Percentiles rank a stretch among this genome's conserved stretches.
These are phyloP conservation scores for Planoprotostelium fungivorum DNA, from an alignment of 78 protist genomes.

Conservation along the genomic window DNA sequence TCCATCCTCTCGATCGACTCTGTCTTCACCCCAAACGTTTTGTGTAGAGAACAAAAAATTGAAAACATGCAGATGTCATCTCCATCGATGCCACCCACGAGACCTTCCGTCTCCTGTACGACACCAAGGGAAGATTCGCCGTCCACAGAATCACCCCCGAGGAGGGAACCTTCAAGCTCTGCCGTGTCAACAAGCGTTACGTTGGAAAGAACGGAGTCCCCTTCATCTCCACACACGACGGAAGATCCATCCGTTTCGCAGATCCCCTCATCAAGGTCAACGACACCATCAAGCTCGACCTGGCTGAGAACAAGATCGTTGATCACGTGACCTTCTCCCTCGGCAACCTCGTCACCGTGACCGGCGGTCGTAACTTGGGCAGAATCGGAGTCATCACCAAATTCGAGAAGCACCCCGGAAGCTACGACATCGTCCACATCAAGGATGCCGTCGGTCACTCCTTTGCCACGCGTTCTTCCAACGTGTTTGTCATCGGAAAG, in stretches of 20 bases:
- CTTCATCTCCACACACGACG: conserved; percentile 95
- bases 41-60: too few relatives aligned
- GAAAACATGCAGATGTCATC: conserved; percentile 83
- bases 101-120: conserved; percentile 97
- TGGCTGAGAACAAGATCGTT: conserved; percentile 69
- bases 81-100: conserved; percentile 92
- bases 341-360: conserved; percentile 89
- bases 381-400: conserved; percentile 94
- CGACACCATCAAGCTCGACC: conserved; percentile 93
- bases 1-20: neutral
- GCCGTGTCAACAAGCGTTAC: conserved; percentile 68
- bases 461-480: conserved; percentile 96
- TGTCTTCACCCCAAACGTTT: neutral
- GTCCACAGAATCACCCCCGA: conserved; percentile 87
- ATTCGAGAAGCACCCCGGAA: conserved; percentile 94
- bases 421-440: conserved; percentile 96
- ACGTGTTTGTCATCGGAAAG: conserved; percentile 97
- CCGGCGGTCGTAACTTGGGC: conserved; percentile 98
- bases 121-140: conserved; percentile 98
- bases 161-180: conserved; percentile 95
- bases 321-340: conserved; percentile 49
- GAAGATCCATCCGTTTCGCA: conserved; percentile 99
- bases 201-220: conserved; percentile 90
- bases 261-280: conserved; percentile 84
- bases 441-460: conserved; percentile 86